A percentile compares a stretch with the other conserved stretches of the same genome.
Evolutionary conservation across 2,329 filamentous ascomycete species (phyloP).

Genomic region (Ophiostoma sp.): DNA sequence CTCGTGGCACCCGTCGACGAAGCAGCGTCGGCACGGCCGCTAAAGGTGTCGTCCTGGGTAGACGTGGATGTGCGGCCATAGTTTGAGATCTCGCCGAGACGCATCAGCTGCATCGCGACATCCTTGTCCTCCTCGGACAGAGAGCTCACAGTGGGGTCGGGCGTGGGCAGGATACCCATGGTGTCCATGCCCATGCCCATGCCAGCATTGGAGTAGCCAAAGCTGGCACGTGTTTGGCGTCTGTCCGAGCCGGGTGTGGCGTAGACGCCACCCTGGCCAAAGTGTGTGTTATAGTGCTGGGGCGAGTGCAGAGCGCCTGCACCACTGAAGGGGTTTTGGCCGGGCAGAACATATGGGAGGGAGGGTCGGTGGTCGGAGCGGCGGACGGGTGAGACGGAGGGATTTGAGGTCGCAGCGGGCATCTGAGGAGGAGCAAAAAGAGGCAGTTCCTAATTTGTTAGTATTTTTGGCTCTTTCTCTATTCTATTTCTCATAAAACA

Average conservation of each 20-base stretch:
- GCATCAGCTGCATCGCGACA: conserved; percentile 94
- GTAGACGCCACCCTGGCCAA: conserved; percentile 54
- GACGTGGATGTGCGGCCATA: conserved; percentile 90
- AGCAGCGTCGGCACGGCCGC: conserved; percentile 76
- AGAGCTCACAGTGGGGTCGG: conserved; percentile 95
- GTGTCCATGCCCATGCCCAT: conserved; percentile 45
- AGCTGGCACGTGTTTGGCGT: conserved; percentile 62
- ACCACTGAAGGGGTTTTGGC: conserved; percentile 75
- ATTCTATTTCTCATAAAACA: neutral
- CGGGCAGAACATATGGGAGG: conserved; percentile 69
- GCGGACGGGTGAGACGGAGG: conserved; percentile 89
- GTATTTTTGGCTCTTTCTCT: neutral
- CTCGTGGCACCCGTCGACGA: conserved; percentile 83
- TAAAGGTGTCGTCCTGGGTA: conserved; percentile 88
- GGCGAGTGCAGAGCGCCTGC: conserved; percentile 76
- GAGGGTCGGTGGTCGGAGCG: conserved; percentile 66
- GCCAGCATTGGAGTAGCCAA: conserved; percentile 44
- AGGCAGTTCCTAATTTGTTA: conserved; percentile 69
- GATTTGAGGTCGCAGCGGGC: conserved; percentile 89
- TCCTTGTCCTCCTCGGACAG: conserved; percentile 93
- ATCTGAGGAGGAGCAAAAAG: conserved; percentile 92
- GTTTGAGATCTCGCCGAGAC: conserved; percentile 88
- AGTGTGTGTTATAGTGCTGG: conserved; percentile 61
- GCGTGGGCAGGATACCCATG: conserved; percentile 67
- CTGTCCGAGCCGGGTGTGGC: conserved; percentile 57